These are phyloP conservation scores for Trichocladium uniseriatum DNA, from an alignment of 495 filamentous ascomycete species.

Conservation along the genomic window DNA sequence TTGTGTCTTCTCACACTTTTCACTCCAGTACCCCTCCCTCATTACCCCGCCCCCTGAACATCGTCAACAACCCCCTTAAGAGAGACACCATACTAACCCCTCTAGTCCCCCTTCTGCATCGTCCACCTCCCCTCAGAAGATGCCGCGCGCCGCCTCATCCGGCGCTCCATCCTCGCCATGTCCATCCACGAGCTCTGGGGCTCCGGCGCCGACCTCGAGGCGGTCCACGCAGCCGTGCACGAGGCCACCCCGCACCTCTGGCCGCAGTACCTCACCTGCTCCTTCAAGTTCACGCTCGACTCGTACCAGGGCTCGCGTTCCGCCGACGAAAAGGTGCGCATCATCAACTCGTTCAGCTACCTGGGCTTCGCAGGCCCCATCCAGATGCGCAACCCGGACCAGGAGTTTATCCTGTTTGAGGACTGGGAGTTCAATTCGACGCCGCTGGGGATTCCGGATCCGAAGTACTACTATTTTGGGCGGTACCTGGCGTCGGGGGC, in stretches of 20 bases:
- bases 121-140: constrained; percentile 56
- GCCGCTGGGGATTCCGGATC: constrained; percentile 35
- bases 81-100: neutral
- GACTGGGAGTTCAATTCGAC: constrained; percentile 52
- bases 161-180: constrained; percentile 69
- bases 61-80: constrained; percentile 2
- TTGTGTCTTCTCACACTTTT: neutral
- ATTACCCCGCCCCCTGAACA: constrained; percentile 1
- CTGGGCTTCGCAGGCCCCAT: constrained; percentile 69
- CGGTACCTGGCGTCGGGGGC: constrained; percentile 54
- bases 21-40: neutral
- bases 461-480: constrained; percentile 59
- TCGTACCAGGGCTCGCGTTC: constrained; percentile 61
- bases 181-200: constrained; percentile 88
- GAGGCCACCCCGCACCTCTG: constrained; percentile 52
- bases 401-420: constrained; percentile 72
- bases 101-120: constrained; percentile 80
- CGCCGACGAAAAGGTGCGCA: constrained; percentile 44
- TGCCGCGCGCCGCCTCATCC: constrained; percentile 55
- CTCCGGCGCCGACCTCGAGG: constrained; percentile 52
- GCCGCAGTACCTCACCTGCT: constrained; percentile 47
- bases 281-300: constrained; percentile 80
- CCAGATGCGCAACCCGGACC: constrained; percentile 57
- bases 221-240: constrained; percentile 57
- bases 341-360: constrained; percentile 78